Conservation (phyloP, 2,329 filamentous ascomycete species). For the Purpureocillium lavendulum region DNA sequence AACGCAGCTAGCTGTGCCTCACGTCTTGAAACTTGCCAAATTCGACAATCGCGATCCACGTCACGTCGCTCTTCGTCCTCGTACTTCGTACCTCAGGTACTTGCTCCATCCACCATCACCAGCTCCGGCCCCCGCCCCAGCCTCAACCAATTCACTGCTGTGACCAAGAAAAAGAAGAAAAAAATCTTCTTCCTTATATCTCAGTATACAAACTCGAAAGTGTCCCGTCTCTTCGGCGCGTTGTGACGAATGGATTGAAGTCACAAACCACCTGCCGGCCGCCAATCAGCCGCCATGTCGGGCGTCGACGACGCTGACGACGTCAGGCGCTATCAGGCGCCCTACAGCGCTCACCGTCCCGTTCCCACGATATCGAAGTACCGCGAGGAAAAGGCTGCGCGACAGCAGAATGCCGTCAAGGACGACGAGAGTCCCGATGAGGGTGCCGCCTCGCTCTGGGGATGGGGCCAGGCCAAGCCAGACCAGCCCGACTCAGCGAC, state of each 20-base stretch:
- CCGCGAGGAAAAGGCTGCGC: conserved; percentile 34
- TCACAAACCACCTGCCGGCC: too few species aligned
- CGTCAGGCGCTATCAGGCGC: conserved; percentile 26
- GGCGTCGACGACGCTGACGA: conserved; percentile 28
- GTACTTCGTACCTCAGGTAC: too few species aligned
- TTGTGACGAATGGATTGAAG: too few species aligned
- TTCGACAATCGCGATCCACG: too few species aligned
- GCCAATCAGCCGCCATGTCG: conserved; percentile 18
- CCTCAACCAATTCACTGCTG: not conserved
- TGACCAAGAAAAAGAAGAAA: not conserved
- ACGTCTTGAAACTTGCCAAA: too few species aligned
- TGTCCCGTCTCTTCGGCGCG: too few species aligned
- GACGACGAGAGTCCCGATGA: conserved; percentile 15
- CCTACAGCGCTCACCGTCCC: conserved; percentile 33
- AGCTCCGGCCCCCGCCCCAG: not conserved
- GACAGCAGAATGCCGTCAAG: conserved; percentile 29
- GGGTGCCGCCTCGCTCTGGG: not conserved
- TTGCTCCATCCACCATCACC: too few species aligned
- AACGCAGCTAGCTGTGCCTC: not conserved
- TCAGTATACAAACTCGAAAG: too few species aligned
- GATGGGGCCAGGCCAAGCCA: not conserved
- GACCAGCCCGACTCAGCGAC: not conserved
- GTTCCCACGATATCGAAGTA: conserved; percentile 42
- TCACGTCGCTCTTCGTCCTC: too few species aligned
- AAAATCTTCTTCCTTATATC: not conserved